Evolutionary conservation across 306 rosid genomes (phyloP), one percentile per base, ranked within the genome.

Genomic region (Fragaria vesca): DNA sequence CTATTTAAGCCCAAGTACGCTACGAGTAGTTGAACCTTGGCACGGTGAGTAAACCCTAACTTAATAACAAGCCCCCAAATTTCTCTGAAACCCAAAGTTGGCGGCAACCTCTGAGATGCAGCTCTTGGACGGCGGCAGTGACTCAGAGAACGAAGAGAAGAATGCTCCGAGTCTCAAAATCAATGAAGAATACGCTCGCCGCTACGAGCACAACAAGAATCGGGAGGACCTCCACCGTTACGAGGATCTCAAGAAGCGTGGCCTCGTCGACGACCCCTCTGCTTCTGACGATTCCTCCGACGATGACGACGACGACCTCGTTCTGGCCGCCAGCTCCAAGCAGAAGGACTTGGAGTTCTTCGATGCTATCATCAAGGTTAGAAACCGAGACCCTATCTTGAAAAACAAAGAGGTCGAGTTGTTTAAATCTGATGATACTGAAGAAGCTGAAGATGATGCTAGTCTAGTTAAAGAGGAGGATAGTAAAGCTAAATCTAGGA

Each of bases 211-310:
- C 89, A 95, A 95, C 83, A 95, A 95, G 88, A 88, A 77, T 88
- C 88, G 97, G 17, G 96, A 92, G 86, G 97, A 81, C 55, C 97
- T 95, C 68, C 97, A 95, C 8, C 90, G 93, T 10, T 88, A 78
- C 28, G 92, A 88, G 78, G 98, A 91, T 80, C 76, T 92, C 15
- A 87, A 89, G 87, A 91, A 88, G 96, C 91, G 86, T 77, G 98
- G 97, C 18, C 63, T 82, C 36, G 58, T 91, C 67, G 78, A 77
- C 45, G 88, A 84, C 32, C 71, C 74, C 58, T 16, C 55, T 1
- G 78, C 17, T 42, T 74, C 54, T 1, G 81, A 45, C 0, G 77
- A 43, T 1, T 80, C 73, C 11, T 79, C 73, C 0, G 40, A 69
- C 8, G 76, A 74, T 12, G 72, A 50, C 21, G 58, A 74, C 32